Percentiles rank a stretch among this genome's conserved stretches.
phyloP scores from a whole-genome alignment of 2,329 filamentous ascomycete species.

The Penicillium sp. region DNA sequence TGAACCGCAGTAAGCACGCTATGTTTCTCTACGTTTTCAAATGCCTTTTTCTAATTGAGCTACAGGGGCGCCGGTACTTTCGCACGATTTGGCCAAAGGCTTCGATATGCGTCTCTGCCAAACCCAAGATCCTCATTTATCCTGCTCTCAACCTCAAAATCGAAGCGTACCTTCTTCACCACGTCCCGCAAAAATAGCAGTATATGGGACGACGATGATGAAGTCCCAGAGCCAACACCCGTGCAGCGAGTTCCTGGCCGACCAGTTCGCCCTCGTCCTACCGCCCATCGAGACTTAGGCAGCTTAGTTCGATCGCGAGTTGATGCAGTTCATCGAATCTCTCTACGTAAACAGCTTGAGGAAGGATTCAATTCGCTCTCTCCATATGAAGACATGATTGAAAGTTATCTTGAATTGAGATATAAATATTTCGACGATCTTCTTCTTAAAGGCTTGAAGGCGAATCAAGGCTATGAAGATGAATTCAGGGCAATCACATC shows the following conservation, averaged over 20 bases:
- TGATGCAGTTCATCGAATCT: neutral
- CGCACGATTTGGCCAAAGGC: neutral
- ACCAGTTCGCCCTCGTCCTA: neutral
- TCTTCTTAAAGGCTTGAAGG: neutral
- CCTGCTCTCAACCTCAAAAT: neutral
- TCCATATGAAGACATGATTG: neutral
- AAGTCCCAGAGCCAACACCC: neutral
- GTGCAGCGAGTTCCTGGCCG: neutral
- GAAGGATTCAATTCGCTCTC: neutral
- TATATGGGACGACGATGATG: slow-evolving; percentile 9
- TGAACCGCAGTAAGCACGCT: neutral
- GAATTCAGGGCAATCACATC: neutral
- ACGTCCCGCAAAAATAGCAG: neutral
- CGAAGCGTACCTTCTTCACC: neutral
- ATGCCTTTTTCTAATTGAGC: neutral
- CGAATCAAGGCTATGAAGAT: neutral
- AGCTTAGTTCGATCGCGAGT: slow-evolving; percentile 1
- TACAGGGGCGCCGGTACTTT: neutral
- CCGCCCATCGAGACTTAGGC: neutral
- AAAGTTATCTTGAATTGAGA: neutral
- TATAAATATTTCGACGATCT: slow-evolving; percentile 2
- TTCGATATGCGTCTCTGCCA: neutral
- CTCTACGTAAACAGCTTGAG: neutral
- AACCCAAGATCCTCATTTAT: neutral
- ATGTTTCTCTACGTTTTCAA: neutral